Base-by-base conservation (phyloP, 306 rosid genomes). In the Canavalia gladiata region DNA sequence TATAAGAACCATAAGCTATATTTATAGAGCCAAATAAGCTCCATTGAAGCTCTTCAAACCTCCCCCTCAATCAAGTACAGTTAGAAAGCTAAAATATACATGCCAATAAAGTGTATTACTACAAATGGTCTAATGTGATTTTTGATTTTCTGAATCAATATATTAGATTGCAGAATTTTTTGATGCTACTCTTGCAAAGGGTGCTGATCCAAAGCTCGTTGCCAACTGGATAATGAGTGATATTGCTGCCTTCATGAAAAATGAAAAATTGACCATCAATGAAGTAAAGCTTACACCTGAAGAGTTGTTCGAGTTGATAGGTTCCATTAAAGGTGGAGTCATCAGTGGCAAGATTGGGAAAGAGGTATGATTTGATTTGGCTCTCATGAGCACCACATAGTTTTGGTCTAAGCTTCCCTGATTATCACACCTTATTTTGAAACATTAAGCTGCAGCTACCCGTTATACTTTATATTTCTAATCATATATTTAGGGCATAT, bases 211-310 rank as follows among this genome's bases (percentile, higher is more conserved):
- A 83, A 95, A 95, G 90, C 85, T 93, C 50, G 97, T 91, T 63
- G 90, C 97, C 86, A 93, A 95, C 84, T 95, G 99, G 98, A 90
- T 95, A 83, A 95, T 93, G 98, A 87, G 97, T 54, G 99, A 95
- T 78, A 86, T 95, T 82, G 94, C 98, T 59, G 96, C 97, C 37
- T 91, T 87, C 83, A 81, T 93, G 96, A 95, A 95, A 86, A 91
- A 90, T 84, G 98, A 95, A 70, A 92, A 95, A 90, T 81, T 95
- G 80, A 84, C 91, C 66, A 84, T 91, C 76, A 88, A 81, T 72
- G 97, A 93, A 85, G 85, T 93, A 75, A 93, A 87, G 78, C 97
- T 95, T 84, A 87, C 88, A 47, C 91, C 97, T 29, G 86, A 88
- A 76, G 98, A 93, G 84, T 86, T 95, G 81, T 88, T 88, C 43